phyloP scores from a whole-genome alignment of 1,284 basidiomycete species.

The Trichosporon sp. region DNA sequence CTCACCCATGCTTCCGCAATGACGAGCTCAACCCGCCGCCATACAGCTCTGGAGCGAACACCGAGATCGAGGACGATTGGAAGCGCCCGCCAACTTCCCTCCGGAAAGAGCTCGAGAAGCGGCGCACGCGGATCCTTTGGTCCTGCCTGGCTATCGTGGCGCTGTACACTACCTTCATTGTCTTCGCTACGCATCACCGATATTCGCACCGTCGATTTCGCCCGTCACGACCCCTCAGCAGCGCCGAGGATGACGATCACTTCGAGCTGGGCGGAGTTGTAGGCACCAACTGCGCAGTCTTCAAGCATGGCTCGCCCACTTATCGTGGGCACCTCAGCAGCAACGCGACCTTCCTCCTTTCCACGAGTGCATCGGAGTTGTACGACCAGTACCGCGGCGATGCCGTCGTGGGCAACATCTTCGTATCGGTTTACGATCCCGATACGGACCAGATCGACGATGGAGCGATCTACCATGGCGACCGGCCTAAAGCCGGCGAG shows the following conservation, averaged over 20 bases:
- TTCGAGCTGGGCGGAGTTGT: neutral
- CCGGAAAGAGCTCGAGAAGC: neutral
- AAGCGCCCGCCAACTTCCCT: neutral
- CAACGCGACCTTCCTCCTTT: conserved; percentile 17
- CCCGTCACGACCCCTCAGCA: neutral
- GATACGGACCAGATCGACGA: neutral
- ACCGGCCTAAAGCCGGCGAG: neutral
- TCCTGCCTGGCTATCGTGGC: neutral
- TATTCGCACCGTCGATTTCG: neutral
- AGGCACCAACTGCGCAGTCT: neutral
- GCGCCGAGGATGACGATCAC: too few relatives aligned
- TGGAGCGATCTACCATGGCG: neutral
- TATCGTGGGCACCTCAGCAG: neutral
- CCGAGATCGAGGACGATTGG: neutral
- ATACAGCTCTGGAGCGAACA: neutral
- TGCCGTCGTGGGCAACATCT: conserved; percentile 8
- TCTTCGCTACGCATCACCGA: neutral
- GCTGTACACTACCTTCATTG: neutral
- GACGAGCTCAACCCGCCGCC: conserved; percentile 5
- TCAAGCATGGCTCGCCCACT: neutral
- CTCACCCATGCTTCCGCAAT: too few relatives aligned
- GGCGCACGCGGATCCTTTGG: neutral
- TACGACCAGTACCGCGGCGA: conserved; percentile 11
- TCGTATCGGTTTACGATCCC: conserved; percentile 12
- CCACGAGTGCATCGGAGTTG: conserved; percentile 9